Evolutionary conservation across 2,329 filamentous ascomycete genomes (phyloP), one percentile per base, ranked within the genome.

Genomic region (Eutypa lata): DNA sequence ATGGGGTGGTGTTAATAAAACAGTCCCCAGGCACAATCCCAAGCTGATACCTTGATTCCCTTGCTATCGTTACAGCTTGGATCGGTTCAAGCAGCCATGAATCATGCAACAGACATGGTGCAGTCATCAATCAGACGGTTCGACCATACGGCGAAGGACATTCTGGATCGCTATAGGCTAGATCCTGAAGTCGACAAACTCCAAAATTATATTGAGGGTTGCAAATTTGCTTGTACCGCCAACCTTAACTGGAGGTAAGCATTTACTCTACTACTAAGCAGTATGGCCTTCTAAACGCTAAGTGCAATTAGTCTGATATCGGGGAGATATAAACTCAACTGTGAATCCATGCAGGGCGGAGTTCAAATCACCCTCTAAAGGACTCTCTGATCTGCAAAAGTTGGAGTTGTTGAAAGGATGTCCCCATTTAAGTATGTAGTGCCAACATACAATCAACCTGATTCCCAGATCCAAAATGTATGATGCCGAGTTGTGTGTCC

Each of bases 221-320:
- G 46, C 43, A 54, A 52, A 22, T 31, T 19, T 16, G 49, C 43
- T 16, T 54, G 53, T 22, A 54, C 53, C 4, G 49, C 21, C 3
- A 54, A 54, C 16, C 24, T 54, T 8, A 47, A 52, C 40, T 54
- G 49, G 49, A 52, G 46, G 49, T 52, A 21, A 26, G 49, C 18
- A n/a, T 7, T 40, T 40, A 3, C 8, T 2, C 37, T 7, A n/a
- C 16, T 7, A n/a, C 13, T 8, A 18, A 40, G 16, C 37, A 19
- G 37, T 18, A 1, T n/a, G 16, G 37, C 18, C n/a, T n/a, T n/a
- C 13, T 7, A 40, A n/a, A 8, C 3, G 16, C 37, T 18, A 40
- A 40, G 8, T 40, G 8, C 13, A 16, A n/a, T 16, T 10, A 40
- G 37, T 16, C 18, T 40, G 37, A 40, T n/a, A 18, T 40, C 37